Base-by-base conservation (phyloP, 225 moss, liverwort and hornwort genomes). In the Asterella californica region DNA sequence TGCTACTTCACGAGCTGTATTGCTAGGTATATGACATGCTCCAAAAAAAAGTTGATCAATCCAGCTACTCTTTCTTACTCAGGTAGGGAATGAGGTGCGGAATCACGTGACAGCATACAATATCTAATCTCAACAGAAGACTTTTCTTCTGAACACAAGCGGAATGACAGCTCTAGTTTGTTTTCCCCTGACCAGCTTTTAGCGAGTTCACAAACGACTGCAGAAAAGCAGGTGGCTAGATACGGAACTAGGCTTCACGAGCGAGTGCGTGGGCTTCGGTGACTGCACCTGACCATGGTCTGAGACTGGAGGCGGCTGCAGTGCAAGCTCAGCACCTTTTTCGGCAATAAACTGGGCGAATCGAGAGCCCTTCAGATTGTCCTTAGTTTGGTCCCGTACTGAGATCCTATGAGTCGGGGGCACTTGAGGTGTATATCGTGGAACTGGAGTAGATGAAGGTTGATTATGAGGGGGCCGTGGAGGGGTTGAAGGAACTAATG, bases 401-500 rank as follows among this genome's bases (percentile, higher is more conserved):
- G 77, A 76, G 60, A 82, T 81, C 59, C 78, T 86, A 42, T 82
- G 78, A 33, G 0, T 67, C 46, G 80, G 77, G 52, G 84, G 84
- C 77, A 82, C 52, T 34, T 74, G 69, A 72, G 85, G 71, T 25
- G 69, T 47, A 67, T 83, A 82, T n/a, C 84, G 78, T n/a, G 83
- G 83, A 34, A 82, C 82, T 75, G 82, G 80, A 64, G 86, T 61
- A 33, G 76, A 75, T 21, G 77, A 59, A 36, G 82, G 71, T 57
- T 79, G 83, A 63, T 72, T 77, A 65, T 63, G 78, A 62, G 91
- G 88, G 71, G 92, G 94, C 38, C 88, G 91, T 75, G 91, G 93
- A n/a, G 97, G 93, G 61, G 92, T 91, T 71, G 97, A 93, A 57
- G 97, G 97, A 47, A 97, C 93, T 78, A 97, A 85, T 46, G 97